These are phyloP conservation scores for Monosporascus sp. DNA, from an alignment of 2,329 filamentous ascomycete species.

Conservation along the genomic window DNA sequence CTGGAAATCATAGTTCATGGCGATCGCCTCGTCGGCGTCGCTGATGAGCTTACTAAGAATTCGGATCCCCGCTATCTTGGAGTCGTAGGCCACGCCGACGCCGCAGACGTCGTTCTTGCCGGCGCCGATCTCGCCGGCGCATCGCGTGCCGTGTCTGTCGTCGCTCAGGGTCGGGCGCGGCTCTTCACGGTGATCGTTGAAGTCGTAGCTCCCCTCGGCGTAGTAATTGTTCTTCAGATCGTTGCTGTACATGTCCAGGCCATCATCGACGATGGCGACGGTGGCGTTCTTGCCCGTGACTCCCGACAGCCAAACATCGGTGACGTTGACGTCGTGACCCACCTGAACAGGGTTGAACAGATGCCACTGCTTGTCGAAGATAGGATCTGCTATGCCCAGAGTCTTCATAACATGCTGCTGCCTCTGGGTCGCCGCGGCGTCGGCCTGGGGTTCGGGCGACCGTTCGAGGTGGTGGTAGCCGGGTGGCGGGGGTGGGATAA, in stretches of 20 bases:
- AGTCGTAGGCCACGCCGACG: slow-evolving; percentile 91
- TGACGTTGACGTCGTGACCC: slow-evolving; percentile 96
- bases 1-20: slow-evolving; percentile 88
- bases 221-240: slow-evolving; percentile 95
- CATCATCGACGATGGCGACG: slow-evolving; percentile 93
- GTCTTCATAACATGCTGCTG: slow-evolving; percentile 57
- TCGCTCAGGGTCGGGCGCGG: slow-evolving; percentile 79
- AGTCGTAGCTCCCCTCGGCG: slow-evolving; percentile 87
- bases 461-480: slow-evolving; percentile 18
- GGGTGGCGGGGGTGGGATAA: slow-evolving; percentile 35
- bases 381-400: slow-evolving; percentile 80
- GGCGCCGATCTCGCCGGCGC: slow-evolving; percentile 88
- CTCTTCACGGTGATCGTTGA: slow-evolving; percentile 77
- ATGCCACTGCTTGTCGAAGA: slow-evolving; percentile 95
- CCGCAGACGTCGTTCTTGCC: slow-evolving; percentile 91
- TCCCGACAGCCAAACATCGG: slow-evolving; percentile 82
- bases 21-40: slow-evolving; percentile 85
- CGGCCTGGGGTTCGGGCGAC: slow-evolving; percentile 16
- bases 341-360: slow-evolving; percentile 74
- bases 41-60: slow-evolving; percentile 88
- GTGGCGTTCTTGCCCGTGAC: slow-evolving; percentile 86
- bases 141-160: slow-evolving; percentile 87
- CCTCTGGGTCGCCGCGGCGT: slow-evolving; percentile 45
- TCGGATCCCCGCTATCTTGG: slow-evolving; percentile 83
- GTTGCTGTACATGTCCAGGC: slow-evolving; percentile 89